Evolutionary conservation across 768 basidiomycete genomes (phyloP), one percentile per base, ranked within the genome.

Genomic region (Boletus speciosus): DNA sequence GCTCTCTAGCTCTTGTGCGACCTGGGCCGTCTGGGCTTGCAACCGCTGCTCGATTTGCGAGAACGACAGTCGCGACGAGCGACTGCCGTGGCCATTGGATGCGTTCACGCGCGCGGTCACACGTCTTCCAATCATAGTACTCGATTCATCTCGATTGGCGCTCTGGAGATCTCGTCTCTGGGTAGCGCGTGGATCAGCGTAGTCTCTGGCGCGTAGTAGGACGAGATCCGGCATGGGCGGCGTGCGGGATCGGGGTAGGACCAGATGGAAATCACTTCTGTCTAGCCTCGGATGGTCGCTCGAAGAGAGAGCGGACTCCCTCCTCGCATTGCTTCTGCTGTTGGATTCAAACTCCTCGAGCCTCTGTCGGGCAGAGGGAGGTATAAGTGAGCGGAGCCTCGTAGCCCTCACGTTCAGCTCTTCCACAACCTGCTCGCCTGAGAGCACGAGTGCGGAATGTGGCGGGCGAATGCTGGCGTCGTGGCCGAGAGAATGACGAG

Each of bases 51-150:
- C 70, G 1, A 73, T 51, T 41, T 56, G 63, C 36, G 65, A 57
- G 34, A 65, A 41, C 40, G 67, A 53, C 6, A 62, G 50, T 38
- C 65, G 57, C 12, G 62, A 55, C 29, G 53, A 61, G 45, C 60
- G 59, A 32, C 55, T 55, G 16, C 47, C 40, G 1, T 58, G 66
- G n/a, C 48, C 36, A 6, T 68, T 60, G 34, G 66, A 47, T 36
- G 60, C 54, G 31, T 54, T 60, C 19, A 61, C 50, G 50, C 70
- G 70, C 3, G 72, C 72, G 4, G 70, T 66, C 40, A 71, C 70
- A 37, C 69, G 70, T 27, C 71, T 65, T 35, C 70, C 70, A 16
- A 73, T 71, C 67, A 70, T 66, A 5, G 70, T 71, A 10, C 58
- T 68, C 15, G 71, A 56, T 9, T 71, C 70, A n/a, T 73, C 70